These are phyloP conservation scores for Phytophthora ramorum DNA, from an alignment of 352 stramenopile genomes.

Conservation along the genomic window DNA sequence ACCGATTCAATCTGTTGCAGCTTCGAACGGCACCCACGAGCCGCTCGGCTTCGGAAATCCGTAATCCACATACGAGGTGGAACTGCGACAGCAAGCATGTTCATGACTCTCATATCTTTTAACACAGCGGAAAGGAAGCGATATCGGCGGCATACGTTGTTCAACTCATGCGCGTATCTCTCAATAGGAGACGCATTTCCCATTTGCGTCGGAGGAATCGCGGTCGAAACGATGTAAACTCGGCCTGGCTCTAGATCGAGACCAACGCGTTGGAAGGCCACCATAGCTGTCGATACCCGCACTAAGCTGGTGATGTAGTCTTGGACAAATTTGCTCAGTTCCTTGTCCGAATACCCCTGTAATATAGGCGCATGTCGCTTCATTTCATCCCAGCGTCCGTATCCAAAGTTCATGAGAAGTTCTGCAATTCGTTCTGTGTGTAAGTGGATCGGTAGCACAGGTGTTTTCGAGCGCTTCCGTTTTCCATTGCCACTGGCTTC, in stretches of 20 bases:
- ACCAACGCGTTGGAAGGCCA: conserved; percentile 35
- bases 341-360: conserved; percentile 44
- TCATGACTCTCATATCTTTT: conserved; percentile 47
- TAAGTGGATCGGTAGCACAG: conserved; percentile 42
- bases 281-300: conserved; percentile 46
- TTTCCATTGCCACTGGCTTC: conserved; percentile 30
- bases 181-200: conserved; percentile 47
- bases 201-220: conserved; percentile 8
- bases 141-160: conserved; percentile 48
- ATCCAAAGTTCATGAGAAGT: conserved; percentile 72
- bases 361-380: conserved; percentile 38
- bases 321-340: conserved; percentile 56
- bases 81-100: conserved; percentile 34
- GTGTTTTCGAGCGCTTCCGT: conserved; percentile 37
- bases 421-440: conserved; percentile 56
- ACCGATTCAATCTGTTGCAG: conserved; percentile 81
- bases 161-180: conserved; percentile 41
- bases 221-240: conserved; percentile 40
- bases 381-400: conserved; percentile 87
- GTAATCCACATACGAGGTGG: conserved; percentile 41
- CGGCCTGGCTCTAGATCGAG: conserved; percentile 35
- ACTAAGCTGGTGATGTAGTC: conserved; percentile 61
- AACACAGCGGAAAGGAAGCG: conserved; percentile 53
- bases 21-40: conserved; percentile 52
- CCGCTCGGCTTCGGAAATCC: conserved; percentile 36